phyloP scores from a whole-genome alignment of 257 asterid genomes.

The Craterostigma plantagineum region DNA sequence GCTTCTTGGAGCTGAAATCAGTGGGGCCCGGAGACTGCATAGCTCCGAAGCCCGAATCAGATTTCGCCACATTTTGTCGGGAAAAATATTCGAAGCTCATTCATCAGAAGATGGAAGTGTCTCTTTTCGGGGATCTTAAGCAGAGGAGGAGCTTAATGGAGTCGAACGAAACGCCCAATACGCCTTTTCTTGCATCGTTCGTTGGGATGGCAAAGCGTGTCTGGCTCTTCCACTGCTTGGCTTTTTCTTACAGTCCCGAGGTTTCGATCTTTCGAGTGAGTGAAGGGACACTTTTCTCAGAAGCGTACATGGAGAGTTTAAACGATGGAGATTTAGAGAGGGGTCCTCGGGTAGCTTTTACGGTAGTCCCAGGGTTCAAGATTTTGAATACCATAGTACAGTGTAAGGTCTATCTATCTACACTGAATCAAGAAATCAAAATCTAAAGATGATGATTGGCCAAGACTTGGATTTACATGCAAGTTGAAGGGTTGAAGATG shows the following conservation, averaged over 20 bases:
- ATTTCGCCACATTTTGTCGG: conserved; percentile 41
- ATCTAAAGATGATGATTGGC: no score
- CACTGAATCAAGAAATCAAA: conserved; percentile 7
- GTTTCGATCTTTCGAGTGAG: conserved; percentile 39
- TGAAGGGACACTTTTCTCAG: conserved; percentile 37
- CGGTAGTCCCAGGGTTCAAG: conserved; percentile 55
- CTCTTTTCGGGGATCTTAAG: conserved; percentile 36
- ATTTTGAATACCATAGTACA: conserved; percentile 41
- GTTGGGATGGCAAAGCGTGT: conserved; percentile 62
- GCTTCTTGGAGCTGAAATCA: no score
- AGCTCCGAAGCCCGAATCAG: conserved; percentile 59
- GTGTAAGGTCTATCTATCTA: conserved; percentile 59
- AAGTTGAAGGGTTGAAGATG: no score
- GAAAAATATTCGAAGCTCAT: conserved; percentile 36
- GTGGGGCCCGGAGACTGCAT: no score
- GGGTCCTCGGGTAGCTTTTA: conserved; percentile 48
- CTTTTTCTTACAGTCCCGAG: conserved; percentile 33
- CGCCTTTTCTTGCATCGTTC: conserved; percentile 31
- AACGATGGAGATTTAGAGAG: conserved; percentile 37
- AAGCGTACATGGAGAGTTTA: conserved; percentile 60
- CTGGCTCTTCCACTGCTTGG: conserved; percentile 65
- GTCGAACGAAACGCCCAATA: conserved; percentile 39
- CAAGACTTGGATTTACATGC: no score
- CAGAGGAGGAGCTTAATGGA: conserved; percentile 19
- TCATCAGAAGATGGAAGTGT: conserved; percentile 52